phyloP scores from a whole-genome alignment of 768 basidiomycete genomes.

The Collybiopsis confluens region DNA sequence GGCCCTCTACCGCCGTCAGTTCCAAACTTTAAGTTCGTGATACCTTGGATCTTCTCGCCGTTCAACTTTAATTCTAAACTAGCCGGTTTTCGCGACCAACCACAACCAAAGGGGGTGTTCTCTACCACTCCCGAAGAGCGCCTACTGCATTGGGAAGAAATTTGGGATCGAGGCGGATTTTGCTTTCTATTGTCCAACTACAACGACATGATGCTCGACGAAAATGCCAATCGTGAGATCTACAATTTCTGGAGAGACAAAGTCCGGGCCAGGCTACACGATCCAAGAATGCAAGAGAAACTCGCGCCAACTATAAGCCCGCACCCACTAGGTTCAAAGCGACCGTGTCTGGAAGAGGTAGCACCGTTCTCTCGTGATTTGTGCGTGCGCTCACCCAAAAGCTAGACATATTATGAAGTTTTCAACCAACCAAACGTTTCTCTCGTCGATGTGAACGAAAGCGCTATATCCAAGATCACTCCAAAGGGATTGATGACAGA shows the following conservation, averaged over 20 bases:
- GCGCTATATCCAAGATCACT: constrained; percentile 12
- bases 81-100: constrained; percentile 3
- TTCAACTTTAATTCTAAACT: too few relatives aligned
- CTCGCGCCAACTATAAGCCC: not conserved
- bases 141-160: constrained; percentile 8
- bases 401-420: constrained; percentile 6
- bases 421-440: constrained; percentile 13
- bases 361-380: not conserved
- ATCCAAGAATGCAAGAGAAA: not conserved
- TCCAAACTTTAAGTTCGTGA: constrained; percentile 15
- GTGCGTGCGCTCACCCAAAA: not conserved
- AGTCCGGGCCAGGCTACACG: not conserved
- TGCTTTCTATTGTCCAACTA: constrained; percentile 4
- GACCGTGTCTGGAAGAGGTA: constrained; percentile 4
- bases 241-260: constrained; percentile 9
- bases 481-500: constrained; percentile 10
- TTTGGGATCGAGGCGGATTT: constrained; percentile 13
- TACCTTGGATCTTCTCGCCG: too few relatives aligned
- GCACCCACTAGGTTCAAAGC: constrained; percentile 6
- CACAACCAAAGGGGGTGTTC: not conserved
- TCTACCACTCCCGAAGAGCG: constrained; percentile 12
- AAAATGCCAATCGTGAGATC: constrained; percentile 2
- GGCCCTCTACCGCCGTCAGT: constrained; percentile 14
- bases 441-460: constrained; percentile 13
- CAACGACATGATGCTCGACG: not conserved